A percentile compares a stretch with the other conserved stretches of the same genome.
phyloP scores from a whole-genome alignment of 495 filamentous ascomycete genomes.

The Emericellopsis terricola region DNA sequence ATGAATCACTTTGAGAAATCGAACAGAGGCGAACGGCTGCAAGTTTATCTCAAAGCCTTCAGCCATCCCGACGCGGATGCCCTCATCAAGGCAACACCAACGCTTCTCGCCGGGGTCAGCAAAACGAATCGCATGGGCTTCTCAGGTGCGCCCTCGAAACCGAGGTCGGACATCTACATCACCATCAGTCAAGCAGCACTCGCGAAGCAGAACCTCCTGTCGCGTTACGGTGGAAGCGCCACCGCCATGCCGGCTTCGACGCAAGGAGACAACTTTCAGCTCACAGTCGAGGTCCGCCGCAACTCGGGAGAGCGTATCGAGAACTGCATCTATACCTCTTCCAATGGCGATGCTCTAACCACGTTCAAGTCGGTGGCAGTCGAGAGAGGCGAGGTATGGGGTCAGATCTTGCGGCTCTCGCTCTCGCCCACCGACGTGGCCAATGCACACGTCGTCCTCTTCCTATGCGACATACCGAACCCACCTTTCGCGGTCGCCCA shows the following conservation, averaged over 20 bases:
- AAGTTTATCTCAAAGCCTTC: slow-evolving; percentile 63
- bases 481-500: slow-evolving; percentile 80
- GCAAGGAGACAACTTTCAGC: slow-evolving; percentile 57
- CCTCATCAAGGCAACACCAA: slow-evolving; percentile 74
- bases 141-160: slow-evolving; percentile 71
- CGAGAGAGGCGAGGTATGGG: slow-evolving; percentile 63
- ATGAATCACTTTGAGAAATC: slow-evolving; percentile 58
- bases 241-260: slow-evolving; percentile 43
- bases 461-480: slow-evolving; percentile 63
- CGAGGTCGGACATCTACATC: slow-evolving; percentile 86
- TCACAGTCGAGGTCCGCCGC: slow-evolving; percentile 76
- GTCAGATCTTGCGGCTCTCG: slow-evolving; percentile 68
- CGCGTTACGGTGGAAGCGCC: slow-evolving; percentile 61
- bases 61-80: slow-evolving; percentile 53
- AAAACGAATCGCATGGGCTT: slow-evolving; percentile 86
- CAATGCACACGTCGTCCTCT: slow-evolving; percentile 75
- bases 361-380: slow-evolving; percentile 78
- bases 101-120: slow-evolving; percentile 61
- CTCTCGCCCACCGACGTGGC: slow-evolving; percentile 68
- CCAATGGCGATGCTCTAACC: slow-evolving; percentile 53
- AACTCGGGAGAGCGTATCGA: slow-evolving; percentile 64
- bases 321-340: slow-evolving; percentile 70
- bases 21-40: slow-evolving; percentile 48
- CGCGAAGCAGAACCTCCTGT: slow-evolving; percentile 58
- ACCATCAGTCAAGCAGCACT: slow-evolving; percentile 61